A percentile compares a stretch with the other conserved stretches of the same genome.
Evolutionary conservation across 768 basidiomycete genomes (phyloP).

Genomic region (Boletus reticuloceps): DNA sequence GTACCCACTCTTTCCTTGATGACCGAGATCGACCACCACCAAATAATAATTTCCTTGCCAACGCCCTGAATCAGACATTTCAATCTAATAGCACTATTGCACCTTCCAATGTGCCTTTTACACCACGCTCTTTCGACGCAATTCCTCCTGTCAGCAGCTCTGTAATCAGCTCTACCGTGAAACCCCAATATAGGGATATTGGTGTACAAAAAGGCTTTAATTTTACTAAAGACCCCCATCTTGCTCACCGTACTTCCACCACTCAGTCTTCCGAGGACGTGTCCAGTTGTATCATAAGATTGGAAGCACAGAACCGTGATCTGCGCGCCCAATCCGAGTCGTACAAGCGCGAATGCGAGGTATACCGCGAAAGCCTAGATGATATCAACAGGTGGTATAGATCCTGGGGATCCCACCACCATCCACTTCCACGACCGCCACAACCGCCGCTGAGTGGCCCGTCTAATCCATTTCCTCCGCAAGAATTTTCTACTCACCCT

Average conservation of each 20-base stretch:
- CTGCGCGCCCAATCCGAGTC: conserved; percentile 9
- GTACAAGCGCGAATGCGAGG: conserved; percentile 5
- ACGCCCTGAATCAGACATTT: conserved; percentile 29
- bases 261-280: conserved; percentile 1
- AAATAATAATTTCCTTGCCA: conserved; percentile 16
- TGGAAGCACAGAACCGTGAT: conserved; percentile 16
- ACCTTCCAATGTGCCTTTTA: conserved; percentile 5
- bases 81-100: conserved; percentile 19
- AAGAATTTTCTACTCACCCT: conserved; percentile 12
- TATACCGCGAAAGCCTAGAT: conserved; percentile 4
- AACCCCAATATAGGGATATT: conserved; percentile 16
- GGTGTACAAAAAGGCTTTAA: conserved; percentile 24
- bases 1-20: not conserved
- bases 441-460: not conserved
- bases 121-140: conserved; percentile 1
- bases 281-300: conserved; percentile 13
- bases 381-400: conserved; percentile 14
- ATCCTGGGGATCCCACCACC: not conserved
- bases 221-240: conserved; percentile 2
- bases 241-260: conserved; percentile 8
- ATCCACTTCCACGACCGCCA: not conserved
- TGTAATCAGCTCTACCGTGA: not conserved
- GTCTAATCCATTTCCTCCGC: not conserved
- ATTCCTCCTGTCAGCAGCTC: not conserved
- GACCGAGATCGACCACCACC: not conserved